phyloP scores from a whole-genome alignment of 768 basidiomycete species.

The Agrocybe praecox region DNA sequence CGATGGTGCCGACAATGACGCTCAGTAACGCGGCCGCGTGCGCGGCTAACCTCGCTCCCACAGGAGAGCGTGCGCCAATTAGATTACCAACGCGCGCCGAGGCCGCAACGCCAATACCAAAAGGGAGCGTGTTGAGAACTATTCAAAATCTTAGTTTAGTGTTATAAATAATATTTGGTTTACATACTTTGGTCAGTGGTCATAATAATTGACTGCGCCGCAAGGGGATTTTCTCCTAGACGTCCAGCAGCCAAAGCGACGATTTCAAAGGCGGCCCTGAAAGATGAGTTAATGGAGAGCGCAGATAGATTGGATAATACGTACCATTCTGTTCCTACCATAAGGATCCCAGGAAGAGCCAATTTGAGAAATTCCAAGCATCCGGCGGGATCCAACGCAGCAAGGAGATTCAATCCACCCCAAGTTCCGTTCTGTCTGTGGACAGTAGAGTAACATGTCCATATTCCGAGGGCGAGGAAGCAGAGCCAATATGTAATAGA shows the following conservation, averaged over 20 bases:
- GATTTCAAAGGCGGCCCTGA: conserved; percentile 81
- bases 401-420: conserved; percentile 54
- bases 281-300: conserved; percentile 1
- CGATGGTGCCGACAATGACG: conserved; percentile 54
- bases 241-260: conserved; percentile 78
- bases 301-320: conserved; percentile 10
- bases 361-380: conserved; percentile 63
- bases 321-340: conserved; percentile 83
- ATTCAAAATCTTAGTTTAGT: not conserved
- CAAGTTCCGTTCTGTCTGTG: conserved; percentile 64
- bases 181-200: conserved; percentile 72
- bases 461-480: conserved; percentile 54
- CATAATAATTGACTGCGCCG: conserved; percentile 81
- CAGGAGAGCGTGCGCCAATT: conserved; percentile 58
- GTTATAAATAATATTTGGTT: not conserved
- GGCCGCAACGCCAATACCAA: conserved; percentile 75
- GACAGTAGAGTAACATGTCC: conserved; percentile 49
- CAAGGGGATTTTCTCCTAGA: conserved; percentile 65
- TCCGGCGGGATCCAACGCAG: conserved; percentile 47
- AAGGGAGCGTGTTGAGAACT: conserved; percentile 77
- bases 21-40: conserved; percentile 68
- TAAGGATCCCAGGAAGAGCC: conserved; percentile 76
- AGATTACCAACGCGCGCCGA: conserved; percentile 75
- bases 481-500: conserved; percentile 72
- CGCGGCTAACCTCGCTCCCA: conserved; percentile 56